Conservation (phyloP, 495 filamentous ascomycete species). For the Chaetomium fimeti region DNA sequence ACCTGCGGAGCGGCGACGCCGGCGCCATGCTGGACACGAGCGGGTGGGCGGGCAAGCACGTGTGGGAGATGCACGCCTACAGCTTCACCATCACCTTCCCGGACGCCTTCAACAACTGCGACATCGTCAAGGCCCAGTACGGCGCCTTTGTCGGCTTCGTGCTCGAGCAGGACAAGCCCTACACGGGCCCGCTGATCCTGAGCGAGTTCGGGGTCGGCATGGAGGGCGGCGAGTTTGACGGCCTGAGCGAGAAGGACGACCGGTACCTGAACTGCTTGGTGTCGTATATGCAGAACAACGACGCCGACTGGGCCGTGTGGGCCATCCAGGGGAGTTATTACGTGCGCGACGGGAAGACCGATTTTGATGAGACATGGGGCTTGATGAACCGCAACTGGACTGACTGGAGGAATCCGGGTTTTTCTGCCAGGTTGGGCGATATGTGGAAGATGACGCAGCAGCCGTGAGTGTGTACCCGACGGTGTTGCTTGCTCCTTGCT, state of each 20-base stretch:
- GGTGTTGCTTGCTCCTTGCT: not conserved
- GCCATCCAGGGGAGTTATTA: constrained; percentile 53
- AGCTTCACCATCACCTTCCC: constrained; percentile 48
- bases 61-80: constrained; percentile 56
- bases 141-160: constrained; percentile 47
- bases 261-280: constrained; percentile 45
- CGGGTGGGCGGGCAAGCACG: constrained; percentile 45
- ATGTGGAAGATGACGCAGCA: constrained; percentile 48
- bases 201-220: constrained; percentile 53
- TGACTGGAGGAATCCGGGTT: constrained; percentile 45
- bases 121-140: constrained; percentile 40
- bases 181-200: constrained; percentile 49
- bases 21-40: constrained; percentile 40
- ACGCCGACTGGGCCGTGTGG: constrained; percentile 54
- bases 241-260: constrained; percentile 38
- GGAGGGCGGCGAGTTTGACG: constrained; percentile 39
- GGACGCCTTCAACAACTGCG: constrained; percentile 41
- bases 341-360: constrained; percentile 43
- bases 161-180: constrained; percentile 41
- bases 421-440: constrained; percentile 36
- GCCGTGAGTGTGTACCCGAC: constrained; percentile 26
- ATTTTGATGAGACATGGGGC: constrained; percentile 48
- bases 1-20: constrained; percentile 30
- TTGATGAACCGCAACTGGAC: constrained; percentile 46
- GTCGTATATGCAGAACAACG: constrained; percentile 46